These are phyloP conservation scores for Clonostachys solani DNA, from an alignment of 2,329 filamentous ascomycete genomes.

Conservation along the genomic window DNA sequence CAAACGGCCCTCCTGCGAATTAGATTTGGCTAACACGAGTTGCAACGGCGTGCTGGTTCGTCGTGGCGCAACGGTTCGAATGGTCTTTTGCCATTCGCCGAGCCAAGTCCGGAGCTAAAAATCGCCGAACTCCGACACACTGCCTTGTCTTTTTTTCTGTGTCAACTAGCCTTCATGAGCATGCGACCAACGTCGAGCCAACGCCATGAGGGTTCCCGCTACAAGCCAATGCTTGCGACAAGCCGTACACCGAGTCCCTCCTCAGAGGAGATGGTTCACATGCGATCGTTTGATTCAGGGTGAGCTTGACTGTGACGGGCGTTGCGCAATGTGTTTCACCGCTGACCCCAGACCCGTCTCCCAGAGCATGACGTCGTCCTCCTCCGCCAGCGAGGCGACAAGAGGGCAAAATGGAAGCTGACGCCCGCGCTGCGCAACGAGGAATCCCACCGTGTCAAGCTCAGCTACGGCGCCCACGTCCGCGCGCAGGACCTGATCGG, in stretches of 20 bases:
- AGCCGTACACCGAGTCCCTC: neutral
- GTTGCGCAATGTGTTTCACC: neutral
- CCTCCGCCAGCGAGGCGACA: conserved; percentile 29
- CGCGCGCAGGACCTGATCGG: conserved; percentile 54
- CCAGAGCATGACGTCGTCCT: conserved; percentile 34
- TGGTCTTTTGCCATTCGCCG: too few relatives aligned
- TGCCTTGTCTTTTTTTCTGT: too few relatives aligned
- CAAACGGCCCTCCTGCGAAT: too few relatives aligned
- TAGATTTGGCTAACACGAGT: too few relatives aligned
- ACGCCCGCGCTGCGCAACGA: conserved; percentile 21
- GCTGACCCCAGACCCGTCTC: neutral
- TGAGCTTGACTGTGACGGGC: neutral
- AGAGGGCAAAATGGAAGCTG: conserved; percentile 29
- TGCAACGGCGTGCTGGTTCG: too few relatives aligned
- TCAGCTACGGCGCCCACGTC: conserved; percentile 41
- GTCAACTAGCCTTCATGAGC: too few relatives aligned
- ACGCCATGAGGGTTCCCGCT: too few relatives aligned
- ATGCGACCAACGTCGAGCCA: too few relatives aligned
- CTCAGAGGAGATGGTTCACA: neutral
- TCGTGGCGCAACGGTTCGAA: too few relatives aligned
- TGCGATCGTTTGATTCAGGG: neutral
- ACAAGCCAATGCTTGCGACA: neutral
- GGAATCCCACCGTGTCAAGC: conserved; percentile 14
- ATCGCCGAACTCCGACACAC: too few relatives aligned
- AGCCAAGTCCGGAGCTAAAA: too few relatives aligned